Evolutionary conservation across 2,329 filamentous ascomycete species (phyloP), one percentile per base, ranked within the genome.

Genomic region (Pseudocercospora musae): DNA sequence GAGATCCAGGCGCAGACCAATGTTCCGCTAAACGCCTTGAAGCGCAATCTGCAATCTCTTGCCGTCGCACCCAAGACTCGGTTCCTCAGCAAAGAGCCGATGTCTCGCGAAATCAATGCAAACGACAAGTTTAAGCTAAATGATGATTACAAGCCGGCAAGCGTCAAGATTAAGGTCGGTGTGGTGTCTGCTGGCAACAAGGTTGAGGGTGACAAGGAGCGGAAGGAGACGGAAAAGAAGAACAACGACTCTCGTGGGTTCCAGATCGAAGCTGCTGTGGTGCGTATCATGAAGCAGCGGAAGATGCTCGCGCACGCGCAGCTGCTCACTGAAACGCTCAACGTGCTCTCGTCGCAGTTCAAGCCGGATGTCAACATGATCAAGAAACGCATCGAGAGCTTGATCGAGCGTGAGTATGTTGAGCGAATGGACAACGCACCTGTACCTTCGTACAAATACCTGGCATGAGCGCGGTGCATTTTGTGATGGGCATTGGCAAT

Each of bases 111-210:
- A 1, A 84, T 96, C 64, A 93, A 91, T 70, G 77, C 86, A 0
- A 86, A 86, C 0, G 94, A 98, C 75, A 84, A 79, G 25, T 98
- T 98, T 75, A 83, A 79, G 8, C 96, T 93, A 81, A 97, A 98
- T 73, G 80, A 87, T 31, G 82, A 86, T 13, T 98, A 96, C 77
- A 82, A 86, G 53, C 93, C 90, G 78, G 92, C 91, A 73, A 87
- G 90, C 55, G 84, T 95, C 71, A 92, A 91, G 75, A 91, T 97
- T 78, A 96, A 96, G 76, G 91, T 95, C 20, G 91, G 91, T 21
- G 89, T 95, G 4, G 89, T 96, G 68, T 90, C 83, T 55, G 86
- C 87, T 0, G 85, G 88, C 18, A 96, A 92, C 74, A 95, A 92
- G 77, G 90, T 96, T 0, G 94, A 98, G 77, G 91, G 86, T 57